A percentile compares a stretch with the other conserved stretches of the same genome.
phyloP scores from a whole-genome alignment of 371 early-diverging fungal species.

The Funneliformis caledonium region DNA sequence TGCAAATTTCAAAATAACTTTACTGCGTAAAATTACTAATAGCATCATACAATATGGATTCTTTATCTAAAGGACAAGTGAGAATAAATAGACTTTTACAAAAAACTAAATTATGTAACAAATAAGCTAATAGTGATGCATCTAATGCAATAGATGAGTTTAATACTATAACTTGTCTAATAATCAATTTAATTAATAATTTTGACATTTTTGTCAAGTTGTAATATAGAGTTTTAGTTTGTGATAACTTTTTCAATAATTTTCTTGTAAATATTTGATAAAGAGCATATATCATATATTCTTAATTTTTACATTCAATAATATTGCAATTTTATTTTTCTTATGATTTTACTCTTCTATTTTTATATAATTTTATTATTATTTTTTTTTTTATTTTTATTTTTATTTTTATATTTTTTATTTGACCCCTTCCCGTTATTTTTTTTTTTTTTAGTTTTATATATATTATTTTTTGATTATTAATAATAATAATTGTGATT shows the following conservation, averaged over 20 bases:
- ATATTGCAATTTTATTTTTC: constrained; percentile 11
- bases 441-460: too few relatives aligned
- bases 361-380: too few relatives aligned
- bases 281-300: neutral
- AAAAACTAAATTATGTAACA: constrained; percentile 18
- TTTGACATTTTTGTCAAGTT: neutral
- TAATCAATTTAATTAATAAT: constrained; percentile 36
- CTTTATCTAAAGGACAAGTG: constrained; percentile 20
- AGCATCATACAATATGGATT: neutral
- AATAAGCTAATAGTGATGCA: too few relatives aligned
- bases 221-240: constrained; percentile 13
- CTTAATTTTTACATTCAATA: constrained; percentile 4
- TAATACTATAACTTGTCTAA: constrained; percentile 30
- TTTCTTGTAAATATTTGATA: constrained; percentile 8
- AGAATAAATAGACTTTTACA: neutral
- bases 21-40: constrained; percentile 23
- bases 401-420: too few relatives aligned
- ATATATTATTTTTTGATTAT: too few relatives aligned
- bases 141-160: constrained; percentile 34
- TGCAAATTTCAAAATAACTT: neutral
- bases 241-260: neutral
- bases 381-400: too few relatives aligned
- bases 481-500: too few relatives aligned
- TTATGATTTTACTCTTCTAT: neutral
- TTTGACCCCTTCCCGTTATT: too few relatives aligned